Evolutionary conservation across 2,329 filamentous ascomycete genomes (phyloP).

Genomic region (Cladorrhinum sp.): DNA sequence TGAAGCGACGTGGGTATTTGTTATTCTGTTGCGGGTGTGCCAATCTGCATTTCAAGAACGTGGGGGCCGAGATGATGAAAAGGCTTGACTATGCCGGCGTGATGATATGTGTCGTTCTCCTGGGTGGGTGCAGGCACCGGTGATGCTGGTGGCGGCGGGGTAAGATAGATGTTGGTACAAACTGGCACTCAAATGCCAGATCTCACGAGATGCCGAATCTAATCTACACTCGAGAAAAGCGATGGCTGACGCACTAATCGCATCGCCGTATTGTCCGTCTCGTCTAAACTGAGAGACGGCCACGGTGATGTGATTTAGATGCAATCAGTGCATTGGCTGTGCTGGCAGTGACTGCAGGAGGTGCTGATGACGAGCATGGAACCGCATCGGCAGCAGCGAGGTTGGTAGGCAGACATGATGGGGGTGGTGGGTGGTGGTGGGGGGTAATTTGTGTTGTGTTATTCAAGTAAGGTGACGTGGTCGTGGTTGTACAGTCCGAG

Average conservation of each 20-base stretch:
- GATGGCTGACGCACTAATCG: too few relatives aligned
- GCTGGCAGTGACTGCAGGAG: slow-evolving; percentile 49
- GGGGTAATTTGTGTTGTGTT: not conserved
- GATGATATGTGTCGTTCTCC: too few relatives aligned
- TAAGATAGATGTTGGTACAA: too few relatives aligned
- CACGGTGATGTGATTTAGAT: slow-evolving; percentile 28
- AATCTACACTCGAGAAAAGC: too few relatives aligned
- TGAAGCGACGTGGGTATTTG: not conserved
- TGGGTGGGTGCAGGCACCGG: too few relatives aligned
- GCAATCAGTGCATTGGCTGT: slow-evolving; percentile 50
- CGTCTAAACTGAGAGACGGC: too few relatives aligned
- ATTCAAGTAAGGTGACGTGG: not conserved
- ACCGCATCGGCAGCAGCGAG: slow-evolving; percentile 55
- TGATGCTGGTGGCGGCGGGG: too few relatives aligned
- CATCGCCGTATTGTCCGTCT: not conserved
- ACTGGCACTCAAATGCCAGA: too few relatives aligned
- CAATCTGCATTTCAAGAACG: too few relatives aligned
- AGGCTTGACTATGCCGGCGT: too few relatives aligned
- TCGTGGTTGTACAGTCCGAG: not conserved
- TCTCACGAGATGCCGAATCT: too few relatives aligned
- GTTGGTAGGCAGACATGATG: slow-evolving; percentile 28
- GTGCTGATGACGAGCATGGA: slow-evolving; percentile 57
- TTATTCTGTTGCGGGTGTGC: not conserved
- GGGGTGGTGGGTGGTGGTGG: not conserved
- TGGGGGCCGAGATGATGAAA: too few relatives aligned